Percentiles rank a stretch among this genome's conserved stretches.
Evolutionary conservation across 306 rosid genomes (phyloP).

Genomic region (Vigna radiata): DNA sequence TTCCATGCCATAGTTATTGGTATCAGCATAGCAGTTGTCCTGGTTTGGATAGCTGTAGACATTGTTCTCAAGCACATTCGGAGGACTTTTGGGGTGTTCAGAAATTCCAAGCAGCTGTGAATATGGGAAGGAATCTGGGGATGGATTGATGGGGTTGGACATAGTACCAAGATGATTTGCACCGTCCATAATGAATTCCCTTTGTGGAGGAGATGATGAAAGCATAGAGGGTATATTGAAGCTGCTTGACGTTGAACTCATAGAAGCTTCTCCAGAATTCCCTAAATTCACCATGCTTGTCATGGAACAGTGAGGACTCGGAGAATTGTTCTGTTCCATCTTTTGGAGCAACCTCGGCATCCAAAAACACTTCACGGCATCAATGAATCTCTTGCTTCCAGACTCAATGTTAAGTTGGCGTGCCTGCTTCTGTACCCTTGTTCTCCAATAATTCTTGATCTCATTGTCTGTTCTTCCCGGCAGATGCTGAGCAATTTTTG

Average conservation of each 20-base stretch:
- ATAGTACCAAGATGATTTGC: constrained; percentile 39
- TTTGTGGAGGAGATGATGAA: constrained; percentile 44
- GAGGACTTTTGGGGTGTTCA: constrained; percentile 40
- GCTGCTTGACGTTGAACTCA: constrained; percentile 40
- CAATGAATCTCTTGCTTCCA: constrained; percentile 77
- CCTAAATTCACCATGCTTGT: constrained; percentile 48
- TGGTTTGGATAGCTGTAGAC: constrained; percentile 42
- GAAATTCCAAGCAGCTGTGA: constrained; percentile 52
- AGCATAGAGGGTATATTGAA: constrained; percentile 46
- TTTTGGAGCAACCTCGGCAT: constrained; percentile 78
- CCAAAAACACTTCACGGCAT: constrained; percentile 80
- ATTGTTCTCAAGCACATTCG: constrained; percentile 48
- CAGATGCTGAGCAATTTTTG: constrained; percentile 86
- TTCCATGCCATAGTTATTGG: constrained; percentile 54
- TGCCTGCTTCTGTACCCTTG: constrained; percentile 90
- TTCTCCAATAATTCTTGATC: constrained; percentile 93
- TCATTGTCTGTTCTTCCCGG: constrained; percentile 98
- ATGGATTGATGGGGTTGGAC: constrained; percentile 43
- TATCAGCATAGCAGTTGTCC: constrained; percentile 39
- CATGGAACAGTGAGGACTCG: constrained; percentile 44
- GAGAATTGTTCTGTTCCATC: constrained; percentile 63
- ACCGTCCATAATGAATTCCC: constrained; percentile 39
- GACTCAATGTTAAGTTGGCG: constrained; percentile 85
- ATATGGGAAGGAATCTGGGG: constrained; percentile 53
- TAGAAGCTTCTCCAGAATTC: constrained; percentile 44